Conservation (phyloP, 23 red algal species). For the Porphyridium purpureum region DNA sequence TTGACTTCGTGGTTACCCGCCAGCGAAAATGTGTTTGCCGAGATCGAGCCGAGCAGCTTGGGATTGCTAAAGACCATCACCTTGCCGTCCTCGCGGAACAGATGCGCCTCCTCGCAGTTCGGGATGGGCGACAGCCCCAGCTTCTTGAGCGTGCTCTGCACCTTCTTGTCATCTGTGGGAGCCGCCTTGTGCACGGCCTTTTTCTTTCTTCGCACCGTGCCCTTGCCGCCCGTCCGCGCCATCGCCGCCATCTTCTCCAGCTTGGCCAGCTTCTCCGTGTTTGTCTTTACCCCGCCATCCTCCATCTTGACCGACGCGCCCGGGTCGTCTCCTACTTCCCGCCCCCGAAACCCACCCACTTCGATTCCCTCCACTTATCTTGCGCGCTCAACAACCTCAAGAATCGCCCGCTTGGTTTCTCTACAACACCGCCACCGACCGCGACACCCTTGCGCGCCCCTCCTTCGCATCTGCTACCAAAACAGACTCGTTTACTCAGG, state of each 20-base stretch:
- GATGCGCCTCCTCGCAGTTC: constrained; percentile 79
- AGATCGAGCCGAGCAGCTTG: constrained; percentile 35
- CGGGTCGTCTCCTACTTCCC: too few species aligned
- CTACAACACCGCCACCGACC: too few species aligned
- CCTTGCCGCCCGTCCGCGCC: constrained; percentile 90
- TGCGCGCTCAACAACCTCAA: too few species aligned
- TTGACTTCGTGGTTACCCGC: constrained; percentile 47
- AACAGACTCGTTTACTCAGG: too few species aligned
- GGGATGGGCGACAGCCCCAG: constrained; percentile 62
- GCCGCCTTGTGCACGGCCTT: constrained; percentile 73
- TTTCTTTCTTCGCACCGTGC: constrained; percentile 89
- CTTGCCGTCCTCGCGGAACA: constrained; percentile 80
- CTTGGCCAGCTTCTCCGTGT: constrained; percentile 84
- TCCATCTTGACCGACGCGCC: too few species aligned
- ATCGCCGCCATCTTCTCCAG: constrained; percentile 71
- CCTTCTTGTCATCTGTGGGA: constrained; percentile 88
- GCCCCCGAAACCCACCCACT: too few species aligned
- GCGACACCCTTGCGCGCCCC: background rate
- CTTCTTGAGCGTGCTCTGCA: constrained; percentile 77
- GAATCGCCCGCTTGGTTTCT: too few species aligned
- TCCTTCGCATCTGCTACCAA: constrained; percentile 1
- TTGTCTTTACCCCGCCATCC: too few species aligned
- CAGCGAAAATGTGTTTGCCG: constrained; percentile 78
- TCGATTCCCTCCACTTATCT: too few species aligned
- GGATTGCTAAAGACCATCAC: constrained; percentile 75